A percentile compares a stretch with the other conserved stretches of the same genome.
phyloP scores from a whole-genome alignment of 305 asterid genomes.

The Coffea humblotiana region DNA sequence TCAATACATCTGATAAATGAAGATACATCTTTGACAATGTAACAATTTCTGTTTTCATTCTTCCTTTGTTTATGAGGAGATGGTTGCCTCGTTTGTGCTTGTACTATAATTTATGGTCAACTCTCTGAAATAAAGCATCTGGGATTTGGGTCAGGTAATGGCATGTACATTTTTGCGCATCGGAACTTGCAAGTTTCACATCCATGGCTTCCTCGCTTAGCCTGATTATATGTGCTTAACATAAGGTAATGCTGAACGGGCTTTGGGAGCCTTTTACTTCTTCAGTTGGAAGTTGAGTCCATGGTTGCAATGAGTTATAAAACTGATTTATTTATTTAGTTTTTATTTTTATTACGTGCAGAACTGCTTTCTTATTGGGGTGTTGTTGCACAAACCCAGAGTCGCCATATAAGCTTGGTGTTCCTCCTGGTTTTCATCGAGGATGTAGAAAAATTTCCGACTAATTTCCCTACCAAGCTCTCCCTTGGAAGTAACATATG shows the following conservation, averaged over 20 bases:
- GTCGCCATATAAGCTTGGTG: not conserved
- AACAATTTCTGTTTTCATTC: constrained; percentile 11
- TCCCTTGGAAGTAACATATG: not conserved
- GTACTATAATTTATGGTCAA: not conserved
- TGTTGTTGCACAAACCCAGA: not conserved
- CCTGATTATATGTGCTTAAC: not conserved
- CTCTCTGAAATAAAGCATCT: not conserved
- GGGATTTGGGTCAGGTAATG: not conserved
- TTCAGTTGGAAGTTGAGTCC: not conserved
- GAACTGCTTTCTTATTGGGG: not conserved
- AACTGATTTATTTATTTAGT: not conserved
- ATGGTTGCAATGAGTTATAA: not conserved
- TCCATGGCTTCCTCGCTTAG: not conserved
- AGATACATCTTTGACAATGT: constrained; percentile 28
- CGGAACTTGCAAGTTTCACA: not conserved
- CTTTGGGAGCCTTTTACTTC: not conserved
- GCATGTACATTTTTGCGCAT: not conserved
- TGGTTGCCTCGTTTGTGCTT: constrained; percentile 8
- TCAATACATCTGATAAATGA: constrained; percentile 32
- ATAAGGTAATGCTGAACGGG: not conserved
- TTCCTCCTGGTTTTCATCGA: not conserved
- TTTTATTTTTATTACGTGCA: too few relatives aligned
- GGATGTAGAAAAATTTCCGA: not conserved
- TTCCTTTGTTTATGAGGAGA: constrained; percentile 12
- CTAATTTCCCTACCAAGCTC: not conserved